phyloP scores from a whole-genome alignment of 1,139 yeast genomes.

The Yamadazyma diospyri region DNA sequence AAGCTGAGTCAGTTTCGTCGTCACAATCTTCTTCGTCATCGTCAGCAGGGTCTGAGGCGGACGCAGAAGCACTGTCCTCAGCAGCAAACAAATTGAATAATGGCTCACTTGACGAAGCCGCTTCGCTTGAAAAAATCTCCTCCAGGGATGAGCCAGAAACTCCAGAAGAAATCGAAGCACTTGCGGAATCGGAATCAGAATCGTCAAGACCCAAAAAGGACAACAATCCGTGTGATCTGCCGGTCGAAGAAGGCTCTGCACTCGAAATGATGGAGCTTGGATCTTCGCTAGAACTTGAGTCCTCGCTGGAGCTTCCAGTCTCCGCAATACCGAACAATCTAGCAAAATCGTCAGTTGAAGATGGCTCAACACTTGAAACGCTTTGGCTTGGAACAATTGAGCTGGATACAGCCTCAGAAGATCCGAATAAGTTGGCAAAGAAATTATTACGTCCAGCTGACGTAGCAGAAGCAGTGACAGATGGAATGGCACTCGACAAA shows the following conservation, averaged over 20 bases:
- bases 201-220: slow-evolving; percentile 6
- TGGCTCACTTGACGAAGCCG: slow-evolving; percentile 5
- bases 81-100: no score
- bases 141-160: not conserved
- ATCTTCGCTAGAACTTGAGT: slow-evolving; percentile 1
- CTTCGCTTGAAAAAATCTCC: no score
- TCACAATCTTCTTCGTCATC: slow-evolving; percentile 13
- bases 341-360: slow-evolving; percentile 4
- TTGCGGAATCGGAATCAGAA: slow-evolving; percentile 5
- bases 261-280: slow-evolving; percentile 3
- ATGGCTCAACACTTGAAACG: slow-evolving; percentile 4
- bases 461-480: slow-evolving; percentile 3
- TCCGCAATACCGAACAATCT: slow-evolving; percentile 2
- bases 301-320: not conserved
- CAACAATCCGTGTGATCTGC: slow-evolving; percentile 1
- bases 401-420: slow-evolving; percentile 1
- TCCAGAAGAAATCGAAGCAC: not conserved
- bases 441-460: slow-evolving; percentile 1
- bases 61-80: slow-evolving; percentile 3
- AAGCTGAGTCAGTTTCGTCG: slow-evolving; percentile 6
- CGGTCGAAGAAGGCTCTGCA: slow-evolving; percentile 1
- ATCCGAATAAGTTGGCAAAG: slow-evolving; percentile 4
- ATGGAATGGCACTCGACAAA: slow-evolving; percentile 1
- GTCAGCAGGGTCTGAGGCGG: slow-evolving; percentile 9
- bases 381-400: slow-evolving; percentile 7